phyloP scores from a whole-genome alignment of 352 stramenopile genomes.

The Phytophthora megakarya region DNA sequence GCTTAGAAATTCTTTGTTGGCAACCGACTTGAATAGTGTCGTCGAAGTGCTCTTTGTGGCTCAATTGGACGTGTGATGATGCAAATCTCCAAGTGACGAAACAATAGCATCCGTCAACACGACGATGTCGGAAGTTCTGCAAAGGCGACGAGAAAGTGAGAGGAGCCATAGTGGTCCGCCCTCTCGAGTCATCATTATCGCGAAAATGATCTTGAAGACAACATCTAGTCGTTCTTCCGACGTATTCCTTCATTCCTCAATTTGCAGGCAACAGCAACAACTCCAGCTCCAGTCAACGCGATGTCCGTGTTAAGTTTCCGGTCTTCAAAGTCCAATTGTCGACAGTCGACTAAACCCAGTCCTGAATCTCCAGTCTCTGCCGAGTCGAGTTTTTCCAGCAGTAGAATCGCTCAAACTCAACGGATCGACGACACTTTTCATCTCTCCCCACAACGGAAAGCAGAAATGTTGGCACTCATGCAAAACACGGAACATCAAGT shows the following conservation, averaged over 20 bases:
- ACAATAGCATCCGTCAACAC: neutral
- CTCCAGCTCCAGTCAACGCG: neutral
- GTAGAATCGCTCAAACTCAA: constrained; percentile 3
- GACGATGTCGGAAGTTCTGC: neutral
- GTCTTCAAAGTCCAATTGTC: constrained; percentile 12
- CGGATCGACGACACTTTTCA: constrained; percentile 14
- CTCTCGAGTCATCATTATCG: constrained; percentile 27
- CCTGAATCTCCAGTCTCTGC: neutral
- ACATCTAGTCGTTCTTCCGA: neutral
- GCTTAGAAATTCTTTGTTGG: no score
- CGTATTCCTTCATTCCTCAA: constrained; percentile 14
- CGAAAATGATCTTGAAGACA: constrained; percentile 27
- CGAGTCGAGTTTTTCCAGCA: constrained; percentile 18
- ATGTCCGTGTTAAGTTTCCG: constrained; percentile 14
- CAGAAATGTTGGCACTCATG: constrained; percentile 30
- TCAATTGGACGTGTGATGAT: constrained; percentile 3
- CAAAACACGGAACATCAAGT: constrained; percentile 27
- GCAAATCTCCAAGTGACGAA: neutral
- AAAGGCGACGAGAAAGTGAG: constrained; percentile 9
- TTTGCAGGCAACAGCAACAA: constrained; percentile 7
- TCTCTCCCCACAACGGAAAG: constrained; percentile 26
- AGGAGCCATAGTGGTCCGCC: constrained; percentile 14
- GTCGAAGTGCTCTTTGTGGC: neutral
- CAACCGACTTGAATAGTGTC: no score
- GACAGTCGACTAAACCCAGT: constrained; percentile 1